phyloP scores from a whole-genome alignment of 2,329 filamentous ascomycete species.

The Mycosphaerella arachidis region DNA sequence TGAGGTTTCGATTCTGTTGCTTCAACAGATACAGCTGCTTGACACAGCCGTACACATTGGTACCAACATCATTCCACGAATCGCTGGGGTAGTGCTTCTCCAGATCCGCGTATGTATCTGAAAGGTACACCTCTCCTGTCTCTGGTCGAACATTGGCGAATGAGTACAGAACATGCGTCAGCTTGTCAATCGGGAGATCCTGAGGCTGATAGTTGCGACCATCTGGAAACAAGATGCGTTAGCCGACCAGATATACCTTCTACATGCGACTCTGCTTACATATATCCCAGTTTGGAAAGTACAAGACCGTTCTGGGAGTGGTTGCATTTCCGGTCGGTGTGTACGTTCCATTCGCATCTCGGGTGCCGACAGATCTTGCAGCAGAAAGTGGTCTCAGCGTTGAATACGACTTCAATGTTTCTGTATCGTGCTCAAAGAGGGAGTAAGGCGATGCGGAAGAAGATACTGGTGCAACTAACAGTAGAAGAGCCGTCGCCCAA shows the following conservation, averaged over 20 bases:
- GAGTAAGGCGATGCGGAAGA: neutral
- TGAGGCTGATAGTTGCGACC: conserved; percentile 70
- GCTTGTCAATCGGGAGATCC: conserved; percentile 70
- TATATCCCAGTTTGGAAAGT: conserved; percentile 29
- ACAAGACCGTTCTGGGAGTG: conserved; percentile 17
- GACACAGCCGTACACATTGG: conserved; percentile 70
- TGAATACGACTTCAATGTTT: neutral
- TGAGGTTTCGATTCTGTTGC: conserved; percentile 69
- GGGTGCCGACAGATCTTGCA: neutral
- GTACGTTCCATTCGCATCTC: neutral
- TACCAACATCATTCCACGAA: conserved; percentile 60
- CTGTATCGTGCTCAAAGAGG: neutral
- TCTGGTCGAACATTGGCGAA: conserved; percentile 83
- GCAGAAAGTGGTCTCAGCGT: conserved; percentile 1
- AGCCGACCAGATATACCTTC: neutral
- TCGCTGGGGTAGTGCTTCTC: conserved; percentile 67
- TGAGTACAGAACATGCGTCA: conserved; percentile 88
- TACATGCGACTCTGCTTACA: conserved; percentile 1
- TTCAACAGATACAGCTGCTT: conserved; percentile 75
- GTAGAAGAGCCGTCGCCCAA: neutral
- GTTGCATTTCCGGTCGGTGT: neutral
- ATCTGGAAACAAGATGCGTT: conserved; percentile 10
- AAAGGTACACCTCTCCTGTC: conserved; percentile 71
- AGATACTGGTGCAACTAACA: neutral
- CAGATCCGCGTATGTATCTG: conserved; percentile 63